Base-by-base conservation (phyloP, 169 alveolate genomes). In the Ichthyophthirius multifiliis region DNA sequence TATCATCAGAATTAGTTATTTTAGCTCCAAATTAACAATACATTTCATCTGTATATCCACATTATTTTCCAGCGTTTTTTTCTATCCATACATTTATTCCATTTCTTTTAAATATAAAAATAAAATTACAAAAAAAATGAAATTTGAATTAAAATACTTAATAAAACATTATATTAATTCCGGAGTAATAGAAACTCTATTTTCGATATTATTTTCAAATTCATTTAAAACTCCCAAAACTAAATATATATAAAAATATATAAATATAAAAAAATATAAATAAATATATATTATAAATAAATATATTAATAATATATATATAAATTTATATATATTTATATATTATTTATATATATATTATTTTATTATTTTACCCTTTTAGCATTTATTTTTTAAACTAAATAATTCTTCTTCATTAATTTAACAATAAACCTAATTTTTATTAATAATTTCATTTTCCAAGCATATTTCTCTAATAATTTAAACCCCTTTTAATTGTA, bases 81-180 rank as follows among this genome's bases (percentile, higher is more conserved):
- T 55, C 71, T 27, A 55, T 55, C 71, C 71, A 55, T 1, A 55
- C 71, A 55, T 55, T 34, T 27, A 55, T 23, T 27, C 71, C 71
- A 27, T 55, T 55, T 27, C 71, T 55, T 12, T 1, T 27, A n/a
- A 3, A 55, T 55, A 20, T 4, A 20, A 48, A 55, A 27, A 10
- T 2, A 4, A 55, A 5, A 27, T 16, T n/a, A 16, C 0, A 20
- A 1, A 12, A 27, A 2, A 1, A 20, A 55, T 27, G 10, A 27
- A 5, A 55, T 20, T 10, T 3, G 6, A n/a, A 15, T 55, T 10
- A 6, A 1, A 20, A 6, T 55, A 55, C 71, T 55, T 55, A 34
- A 55, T 10, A 13, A 55, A 55, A 55, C 43, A 23, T 7, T 55
- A 27, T 27, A 55, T 39, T 27, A 23, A n/a, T 27, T 34, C 23